These are phyloP conservation scores for Westerdykella aurantiaca DNA, from an alignment of 2,329 filamentous ascomycete genomes.

Conservation along the genomic window DNA sequence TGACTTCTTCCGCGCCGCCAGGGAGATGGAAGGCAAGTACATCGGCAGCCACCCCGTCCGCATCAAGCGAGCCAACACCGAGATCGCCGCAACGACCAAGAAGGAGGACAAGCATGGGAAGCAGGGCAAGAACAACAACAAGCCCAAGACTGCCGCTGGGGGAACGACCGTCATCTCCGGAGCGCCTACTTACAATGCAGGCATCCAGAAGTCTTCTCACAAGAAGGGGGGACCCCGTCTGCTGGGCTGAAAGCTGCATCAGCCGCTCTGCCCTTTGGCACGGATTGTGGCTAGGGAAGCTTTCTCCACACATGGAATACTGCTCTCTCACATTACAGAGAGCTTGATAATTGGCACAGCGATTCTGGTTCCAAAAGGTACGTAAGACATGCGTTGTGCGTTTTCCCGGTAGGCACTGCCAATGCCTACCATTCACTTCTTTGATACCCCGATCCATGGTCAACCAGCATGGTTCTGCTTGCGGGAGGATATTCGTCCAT, in stretches of 20 bases:
- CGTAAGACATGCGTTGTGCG: too few relatives aligned
- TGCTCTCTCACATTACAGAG: too few relatives aligned
- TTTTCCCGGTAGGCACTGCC: too few relatives aligned
- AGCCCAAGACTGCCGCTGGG: slow-evolving; percentile 39
- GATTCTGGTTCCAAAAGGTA: too few relatives aligned
- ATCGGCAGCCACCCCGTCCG: slow-evolving; percentile 94
- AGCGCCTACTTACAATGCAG: slow-evolving; percentile 2
- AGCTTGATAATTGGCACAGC: too few relatives aligned
- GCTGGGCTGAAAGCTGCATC: slow-evolving; percentile 5
- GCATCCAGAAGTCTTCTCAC: slow-evolving; percentile 7
- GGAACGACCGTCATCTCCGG: slow-evolving; percentile 20
- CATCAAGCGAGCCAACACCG: slow-evolving; percentile 81
- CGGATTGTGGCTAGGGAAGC: too few relatives aligned
- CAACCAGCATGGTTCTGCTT: too few relatives aligned
- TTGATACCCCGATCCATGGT: too few relatives aligned
- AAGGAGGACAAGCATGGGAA: slow-evolving; percentile 37
- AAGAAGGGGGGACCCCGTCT: slow-evolving; percentile 7
- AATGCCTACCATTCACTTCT: too few relatives aligned
- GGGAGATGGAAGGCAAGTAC: slow-evolving; percentile 99
- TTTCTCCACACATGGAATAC: too few relatives aligned
- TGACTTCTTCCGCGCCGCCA: slow-evolving; percentile 91
- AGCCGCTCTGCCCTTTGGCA: background rate
- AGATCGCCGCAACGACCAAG: slow-evolving; percentile 72
- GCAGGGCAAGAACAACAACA: slow-evolving; percentile 48
- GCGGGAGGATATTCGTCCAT: too few relatives aligned